Evolutionary conservation across 2,329 filamentous ascomycete species (phyloP).

Genomic region (Drechslerella dactyloides): DNA sequence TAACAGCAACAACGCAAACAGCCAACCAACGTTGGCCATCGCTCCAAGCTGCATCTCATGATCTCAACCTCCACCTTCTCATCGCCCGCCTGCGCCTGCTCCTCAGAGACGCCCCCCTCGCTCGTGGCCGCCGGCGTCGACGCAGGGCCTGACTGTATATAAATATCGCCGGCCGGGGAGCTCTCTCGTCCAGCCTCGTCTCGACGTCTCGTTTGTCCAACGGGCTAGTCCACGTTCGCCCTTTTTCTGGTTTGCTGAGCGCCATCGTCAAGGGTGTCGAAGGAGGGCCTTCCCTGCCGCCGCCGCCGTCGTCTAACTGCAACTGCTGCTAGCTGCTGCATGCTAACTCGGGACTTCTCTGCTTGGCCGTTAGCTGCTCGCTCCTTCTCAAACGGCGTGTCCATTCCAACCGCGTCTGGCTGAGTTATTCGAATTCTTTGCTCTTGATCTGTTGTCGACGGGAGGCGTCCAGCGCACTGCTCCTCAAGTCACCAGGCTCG

Average conservation of each 20-base stretch:
- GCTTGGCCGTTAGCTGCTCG: too few species aligned
- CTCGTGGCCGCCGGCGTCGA: background rate
- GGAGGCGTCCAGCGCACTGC: too few species aligned
- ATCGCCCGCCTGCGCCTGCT: background rate
- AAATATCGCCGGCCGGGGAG: background rate
- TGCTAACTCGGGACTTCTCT: background rate
- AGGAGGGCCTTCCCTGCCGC: background rate
- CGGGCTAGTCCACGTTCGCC: background rate
- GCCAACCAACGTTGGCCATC: conserved; percentile 4
- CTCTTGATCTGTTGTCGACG: too few species aligned
- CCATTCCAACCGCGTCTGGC: too few species aligned
- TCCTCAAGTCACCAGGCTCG: too few species aligned
- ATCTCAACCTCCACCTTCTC: background rate
- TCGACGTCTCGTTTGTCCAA: background rate
- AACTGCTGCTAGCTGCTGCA: background rate
- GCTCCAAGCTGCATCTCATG: background rate
- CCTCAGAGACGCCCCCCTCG: background rate
- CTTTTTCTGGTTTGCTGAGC: background rate
- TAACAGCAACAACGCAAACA: conserved; percentile 4
- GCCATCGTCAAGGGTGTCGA: conserved; percentile 1
- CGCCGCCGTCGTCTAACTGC: conserved; percentile 1
- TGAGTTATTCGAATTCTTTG: too few species aligned
- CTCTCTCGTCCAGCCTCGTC: background rate
- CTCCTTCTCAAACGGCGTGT: too few species aligned
- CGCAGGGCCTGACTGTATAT: background rate